Percentiles rank a stretch among this genome's conserved stretches.
phyloP scores from a whole-genome alignment of 148 eudicot genomes.

The Amaranthus hypochondriacus region DNA sequence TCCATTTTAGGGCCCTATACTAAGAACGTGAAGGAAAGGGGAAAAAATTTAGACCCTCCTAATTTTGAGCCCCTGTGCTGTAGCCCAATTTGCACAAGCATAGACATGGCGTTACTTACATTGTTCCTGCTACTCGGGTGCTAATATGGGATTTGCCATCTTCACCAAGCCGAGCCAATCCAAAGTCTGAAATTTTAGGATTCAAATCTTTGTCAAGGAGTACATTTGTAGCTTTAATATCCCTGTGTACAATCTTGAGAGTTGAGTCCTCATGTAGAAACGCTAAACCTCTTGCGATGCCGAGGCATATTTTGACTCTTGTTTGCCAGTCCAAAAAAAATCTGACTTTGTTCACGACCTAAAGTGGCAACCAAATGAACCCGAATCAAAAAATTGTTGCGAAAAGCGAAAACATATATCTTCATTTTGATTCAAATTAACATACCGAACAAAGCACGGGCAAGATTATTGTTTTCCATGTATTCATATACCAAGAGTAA shows the following conservation, averaged over 20 bases:
- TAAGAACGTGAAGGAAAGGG: too few species aligned
- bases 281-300: constrained; percentile 32
- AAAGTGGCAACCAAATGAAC: constrained; percentile 3
- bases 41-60: too few species aligned
- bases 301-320: constrained; percentile 28
- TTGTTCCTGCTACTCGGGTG: constrained; percentile 33
- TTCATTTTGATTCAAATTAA: background rate
- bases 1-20: too few species aligned
- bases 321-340: constrained; percentile 29
- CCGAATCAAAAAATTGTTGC: background rate
- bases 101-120: constrained; percentile 16
- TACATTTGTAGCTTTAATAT: constrained; percentile 32
- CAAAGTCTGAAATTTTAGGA: constrained; percentile 32
- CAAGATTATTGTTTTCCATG: constrained; percentile 42
- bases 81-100: too few species aligned
- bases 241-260: constrained; percentile 33
- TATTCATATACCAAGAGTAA: constrained; percentile 35
- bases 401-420: background rate
- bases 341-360: constrained; percentile 20
- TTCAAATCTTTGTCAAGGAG: constrained; percentile 28
- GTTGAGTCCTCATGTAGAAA: constrained; percentile 34
- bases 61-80: too few species aligned
- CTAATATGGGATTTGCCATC: constrained; percentile 29
- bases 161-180: constrained; percentile 32
- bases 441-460: constrained; percentile 34